Evolutionary conservation across 306 rosid genomes (phyloP).

Genomic region (Ziziphus jujuba): DNA sequence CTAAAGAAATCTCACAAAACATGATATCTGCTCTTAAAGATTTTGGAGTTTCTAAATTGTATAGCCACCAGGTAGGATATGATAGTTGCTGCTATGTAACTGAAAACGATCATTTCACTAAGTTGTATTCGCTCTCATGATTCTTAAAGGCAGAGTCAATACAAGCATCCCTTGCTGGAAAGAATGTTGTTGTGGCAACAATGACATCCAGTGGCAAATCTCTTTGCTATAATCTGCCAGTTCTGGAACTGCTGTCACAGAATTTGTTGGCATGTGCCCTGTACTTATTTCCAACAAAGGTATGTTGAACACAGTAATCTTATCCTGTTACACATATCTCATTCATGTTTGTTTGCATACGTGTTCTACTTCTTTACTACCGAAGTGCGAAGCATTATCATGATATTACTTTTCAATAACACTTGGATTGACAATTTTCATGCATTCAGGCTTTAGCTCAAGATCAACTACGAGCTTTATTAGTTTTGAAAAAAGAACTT

Average conservation of each 20-base stretch:
- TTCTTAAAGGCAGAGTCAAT: slow-evolving; percentile 63
- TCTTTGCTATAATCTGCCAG: slow-evolving; percentile 88
- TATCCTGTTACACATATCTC: background rate
- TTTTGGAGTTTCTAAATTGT: slow-evolving; percentile 71
- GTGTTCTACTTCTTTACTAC: background rate
- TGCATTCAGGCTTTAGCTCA: slow-evolving; percentile 86
- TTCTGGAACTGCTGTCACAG: slow-evolving; percentile 61
- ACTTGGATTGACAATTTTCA: slow-evolving; percentile 20
- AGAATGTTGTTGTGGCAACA: slow-evolving; percentile 82
- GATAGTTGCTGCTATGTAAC: slow-evolving; percentile 22
- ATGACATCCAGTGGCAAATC: slow-evolving; percentile 98
- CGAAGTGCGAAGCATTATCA: background rate
- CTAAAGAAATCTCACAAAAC: slow-evolving; percentile 56
- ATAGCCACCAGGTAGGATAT: slow-evolving; percentile 80
- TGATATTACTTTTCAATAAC: background rate
- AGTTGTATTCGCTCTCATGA: slow-evolving; percentile 19
- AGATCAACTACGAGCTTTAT: slow-evolving; percentile 85
- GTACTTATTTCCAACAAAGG: slow-evolving; percentile 95
- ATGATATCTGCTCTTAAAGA: slow-evolving; percentile 54
- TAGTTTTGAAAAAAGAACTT: slow-evolving; percentile 60
- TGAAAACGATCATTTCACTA: slow-evolving; percentile 16
- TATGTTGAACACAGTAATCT: slow-evolving; percentile 29
- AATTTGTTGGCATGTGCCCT: slow-evolving; percentile 66
- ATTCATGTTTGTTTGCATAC: slow-evolving; percentile 12
- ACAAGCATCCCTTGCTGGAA: slow-evolving; percentile 72